phyloP scores from a whole-genome alignment of 768 basidiomycete genomes.

The Tulasnella sp. region DNA sequence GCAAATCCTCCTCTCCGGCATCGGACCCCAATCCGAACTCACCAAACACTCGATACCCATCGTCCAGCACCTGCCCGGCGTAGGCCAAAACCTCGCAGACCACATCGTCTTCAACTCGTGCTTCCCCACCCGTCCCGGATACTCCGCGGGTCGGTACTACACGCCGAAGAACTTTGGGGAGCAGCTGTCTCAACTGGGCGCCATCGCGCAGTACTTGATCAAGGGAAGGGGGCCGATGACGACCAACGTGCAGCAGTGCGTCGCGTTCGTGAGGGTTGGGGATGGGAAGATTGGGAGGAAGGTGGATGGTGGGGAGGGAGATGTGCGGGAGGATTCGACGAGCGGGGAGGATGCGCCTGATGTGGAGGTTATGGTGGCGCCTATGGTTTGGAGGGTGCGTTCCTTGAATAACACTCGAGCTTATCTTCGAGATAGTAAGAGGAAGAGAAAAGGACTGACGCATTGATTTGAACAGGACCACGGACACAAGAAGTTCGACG shows the following conservation, averaged over 20 bases:
- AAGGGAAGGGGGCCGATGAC: background rate
- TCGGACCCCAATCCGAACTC: slow-evolving; percentile 64
- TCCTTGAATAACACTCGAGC: background rate
- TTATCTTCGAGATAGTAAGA: too few species aligned
- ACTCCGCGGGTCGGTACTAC: background rate
- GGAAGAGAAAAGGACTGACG: background rate
- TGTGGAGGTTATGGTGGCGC: slow-evolving; percentile 20
- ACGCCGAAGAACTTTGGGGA: background rate
- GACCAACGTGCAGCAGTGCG: background rate
- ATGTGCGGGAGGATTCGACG: slow-evolving; percentile 8
- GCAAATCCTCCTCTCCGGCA: slow-evolving; percentile 47
- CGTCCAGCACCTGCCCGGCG: slow-evolving; percentile 62
- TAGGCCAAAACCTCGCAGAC: slow-evolving; percentile 70
- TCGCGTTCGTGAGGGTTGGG: background rate
- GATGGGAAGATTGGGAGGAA: background rate
- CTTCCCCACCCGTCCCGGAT: background rate
- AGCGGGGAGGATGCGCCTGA: slow-evolving; percentile 21
- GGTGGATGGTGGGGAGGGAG: background rate
- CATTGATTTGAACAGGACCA: background rate
- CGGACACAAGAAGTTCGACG: slow-evolving; percentile 2
- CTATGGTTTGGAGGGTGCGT: slow-evolving; percentile 18
- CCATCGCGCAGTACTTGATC: background rate
- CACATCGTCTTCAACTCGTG: slow-evolving; percentile 45
- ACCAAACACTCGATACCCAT: slow-evolving; percentile 50
- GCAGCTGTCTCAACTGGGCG: background rate